Evolutionary conservation across 306 rosid genomes (phyloP).

Genomic region (Sesbania bispinosa): DNA sequence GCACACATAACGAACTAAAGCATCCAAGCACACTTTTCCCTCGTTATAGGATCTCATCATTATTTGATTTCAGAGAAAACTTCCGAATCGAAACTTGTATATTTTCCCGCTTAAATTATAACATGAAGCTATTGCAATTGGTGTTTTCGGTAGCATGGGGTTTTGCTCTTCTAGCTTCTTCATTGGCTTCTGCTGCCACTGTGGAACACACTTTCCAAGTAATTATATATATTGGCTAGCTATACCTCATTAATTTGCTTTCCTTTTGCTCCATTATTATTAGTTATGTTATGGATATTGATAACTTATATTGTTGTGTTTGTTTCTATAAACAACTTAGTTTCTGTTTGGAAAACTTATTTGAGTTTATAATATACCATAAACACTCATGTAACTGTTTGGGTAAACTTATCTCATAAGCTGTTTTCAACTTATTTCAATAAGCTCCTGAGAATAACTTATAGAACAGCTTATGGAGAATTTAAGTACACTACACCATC

Average conservation of each 20-base stretch:
- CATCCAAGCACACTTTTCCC: background rate
- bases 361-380: too few species aligned
- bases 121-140: background rate
- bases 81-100: background rate
- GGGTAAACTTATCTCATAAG: too few species aligned
- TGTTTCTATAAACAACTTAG: background rate
- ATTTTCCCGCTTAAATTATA: background rate
- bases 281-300: background rate
- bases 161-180: conserved; percentile 1
- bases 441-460: too few species aligned
- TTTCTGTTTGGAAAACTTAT: too few species aligned
- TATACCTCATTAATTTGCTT: background rate
- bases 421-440: too few species aligned
- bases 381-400: too few species aligned
- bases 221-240: background rate
- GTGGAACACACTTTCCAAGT: conserved; percentile 13
- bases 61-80: background rate
- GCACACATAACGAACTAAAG: background rate
- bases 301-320: background rate
- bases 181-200: conserved; percentile 6
- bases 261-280: background rate
- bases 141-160: background rate
- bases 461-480: too few species aligned
- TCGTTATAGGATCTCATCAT: too few species aligned
- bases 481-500: too few species aligned